A percentile compares a stretch with the other conserved stretches of the same genome.
Evolutionary conservation across 176 grass and related monocot genomes (phyloP).

Genomic region (Aegilops sharonensis): DNA sequence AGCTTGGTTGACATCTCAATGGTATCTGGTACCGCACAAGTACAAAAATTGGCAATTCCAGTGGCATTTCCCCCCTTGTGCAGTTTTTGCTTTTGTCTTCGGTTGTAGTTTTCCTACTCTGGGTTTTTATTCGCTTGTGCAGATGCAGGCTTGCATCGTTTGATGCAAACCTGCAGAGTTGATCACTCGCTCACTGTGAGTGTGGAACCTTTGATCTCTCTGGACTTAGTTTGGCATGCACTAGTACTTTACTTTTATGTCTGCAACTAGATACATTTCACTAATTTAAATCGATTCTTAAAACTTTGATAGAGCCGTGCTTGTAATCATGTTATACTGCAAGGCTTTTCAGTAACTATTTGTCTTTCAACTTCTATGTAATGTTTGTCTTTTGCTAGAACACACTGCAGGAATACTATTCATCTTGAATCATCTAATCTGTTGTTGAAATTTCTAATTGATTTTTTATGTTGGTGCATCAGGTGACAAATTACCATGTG

Average conservation of each 20-base stretch:
- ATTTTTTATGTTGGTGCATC: background rate
- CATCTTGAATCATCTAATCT: background rate
- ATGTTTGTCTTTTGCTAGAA: background rate
- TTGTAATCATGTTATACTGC: background rate
- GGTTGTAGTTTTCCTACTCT: background rate
- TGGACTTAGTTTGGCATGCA: background rate
- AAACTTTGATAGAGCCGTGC: background rate
- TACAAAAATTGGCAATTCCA: background rate
- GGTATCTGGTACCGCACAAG: background rate
- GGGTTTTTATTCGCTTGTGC: background rate
- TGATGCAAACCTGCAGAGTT: background rate
- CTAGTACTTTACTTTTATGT: background rate
- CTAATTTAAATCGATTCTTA: background rate
- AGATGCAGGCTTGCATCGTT: background rate
- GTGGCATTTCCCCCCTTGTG: background rate
- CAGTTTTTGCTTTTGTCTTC: background rate
- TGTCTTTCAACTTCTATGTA: background rate
- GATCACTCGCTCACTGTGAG: background rate
- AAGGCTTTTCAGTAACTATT: background rate
- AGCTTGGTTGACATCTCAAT: background rate
- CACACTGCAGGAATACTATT: background rate
- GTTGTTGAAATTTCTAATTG: background rate
- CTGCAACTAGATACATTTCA: background rate
- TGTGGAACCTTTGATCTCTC: background rate
- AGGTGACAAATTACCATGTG: conserved; percentile 96